These are phyloP conservation scores for Podochytrium sp. DNA, from an alignment of 192 early-diverging fungal species.

Conservation along the genomic window DNA sequence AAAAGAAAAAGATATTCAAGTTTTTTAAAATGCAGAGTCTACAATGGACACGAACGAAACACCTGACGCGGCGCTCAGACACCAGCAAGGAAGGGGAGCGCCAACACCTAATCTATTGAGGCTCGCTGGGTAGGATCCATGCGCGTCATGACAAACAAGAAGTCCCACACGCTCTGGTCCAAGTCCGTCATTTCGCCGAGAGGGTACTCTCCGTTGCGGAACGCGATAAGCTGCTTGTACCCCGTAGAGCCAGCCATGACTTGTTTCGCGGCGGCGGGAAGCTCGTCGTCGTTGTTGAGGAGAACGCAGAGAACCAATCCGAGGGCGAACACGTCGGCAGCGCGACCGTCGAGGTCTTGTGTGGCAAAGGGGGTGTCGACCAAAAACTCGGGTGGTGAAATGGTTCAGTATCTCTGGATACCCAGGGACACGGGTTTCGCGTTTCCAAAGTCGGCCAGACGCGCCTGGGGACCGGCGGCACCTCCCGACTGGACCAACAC, in stretches of 20 bases:
- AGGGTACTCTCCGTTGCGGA: background rate
- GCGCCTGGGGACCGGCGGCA: background rate
- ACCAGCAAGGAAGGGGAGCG: background rate
- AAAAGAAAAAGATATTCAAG: too few relatives aligned
- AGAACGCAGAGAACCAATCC: constrained; percentile 19
- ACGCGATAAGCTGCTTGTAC: background rate
- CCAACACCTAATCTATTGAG: constrained; percentile 16
- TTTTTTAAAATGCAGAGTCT: too few relatives aligned
- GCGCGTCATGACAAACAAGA: constrained; percentile 10
- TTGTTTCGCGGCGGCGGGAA: background rate
- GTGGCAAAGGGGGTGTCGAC: background rate
- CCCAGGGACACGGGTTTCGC: background rate
- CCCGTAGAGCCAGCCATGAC: background rate
- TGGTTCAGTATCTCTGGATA: constrained; percentile 4
- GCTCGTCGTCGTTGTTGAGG: background rate
- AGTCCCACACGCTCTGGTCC: background rate
- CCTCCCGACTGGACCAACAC: constrained; percentile 35
- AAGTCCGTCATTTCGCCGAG: background rate
- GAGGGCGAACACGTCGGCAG: constrained; percentile 31
- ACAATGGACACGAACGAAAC: too few relatives aligned
- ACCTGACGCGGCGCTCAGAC: too few relatives aligned
- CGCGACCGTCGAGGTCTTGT: background rate
- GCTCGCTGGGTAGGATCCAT: constrained; percentile 10
- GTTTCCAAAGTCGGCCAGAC: constrained; percentile 28
- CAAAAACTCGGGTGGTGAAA: constrained; percentile 23